Percentiles rank a stretch among this genome's conserved stretches.
Conservation (phyloP, 169 alveolate genomes). For the Babesia bovis region DNA sequence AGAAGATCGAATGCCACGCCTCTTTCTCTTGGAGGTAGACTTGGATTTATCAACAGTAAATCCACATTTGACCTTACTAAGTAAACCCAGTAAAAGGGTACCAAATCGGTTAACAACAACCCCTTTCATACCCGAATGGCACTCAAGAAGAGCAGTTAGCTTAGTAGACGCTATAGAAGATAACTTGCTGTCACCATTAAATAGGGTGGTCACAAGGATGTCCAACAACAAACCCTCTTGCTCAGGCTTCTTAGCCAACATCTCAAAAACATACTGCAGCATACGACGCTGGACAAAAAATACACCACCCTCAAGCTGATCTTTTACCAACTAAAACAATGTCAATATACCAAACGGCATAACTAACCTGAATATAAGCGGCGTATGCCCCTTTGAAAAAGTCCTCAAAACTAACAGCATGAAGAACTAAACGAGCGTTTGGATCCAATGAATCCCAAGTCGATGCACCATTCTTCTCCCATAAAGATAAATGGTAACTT, state of each 20-base stretch:
- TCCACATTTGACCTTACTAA: neutral
- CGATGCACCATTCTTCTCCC: constrained; percentile 34
- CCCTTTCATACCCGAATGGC: constrained; percentile 53
- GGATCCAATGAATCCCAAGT: constrained; percentile 40
- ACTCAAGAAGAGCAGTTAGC: constrained; percentile 38
- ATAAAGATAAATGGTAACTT: neutral
- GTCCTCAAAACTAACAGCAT: constrained; percentile 58
- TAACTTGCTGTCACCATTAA: constrained; percentile 17
- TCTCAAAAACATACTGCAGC: constrained; percentile 42
- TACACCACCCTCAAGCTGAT: constrained; percentile 49
- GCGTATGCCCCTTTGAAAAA: constrained; percentile 59
- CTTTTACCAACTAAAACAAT: constrained; percentile 35
- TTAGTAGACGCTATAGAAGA: constrained; percentile 50
- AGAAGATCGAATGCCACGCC: neutral
- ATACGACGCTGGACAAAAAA: constrained; percentile 42
- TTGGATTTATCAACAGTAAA: neutral
- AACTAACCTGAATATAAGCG: constrained; percentile 57
- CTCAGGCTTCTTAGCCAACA: constrained; percentile 65
- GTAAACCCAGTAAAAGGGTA: neutral
- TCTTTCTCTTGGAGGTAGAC: constrained; percentile 2
- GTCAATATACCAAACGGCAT: neutral
- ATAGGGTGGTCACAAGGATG: constrained; percentile 13
- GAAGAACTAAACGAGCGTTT: constrained; percentile 32
- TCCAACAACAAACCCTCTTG: constrained; percentile 61
- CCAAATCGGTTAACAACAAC: constrained; percentile 41